Evolutionary conservation across 129 eudicot species (phyloP).

Genomic region (Apium graveolens): DNA sequence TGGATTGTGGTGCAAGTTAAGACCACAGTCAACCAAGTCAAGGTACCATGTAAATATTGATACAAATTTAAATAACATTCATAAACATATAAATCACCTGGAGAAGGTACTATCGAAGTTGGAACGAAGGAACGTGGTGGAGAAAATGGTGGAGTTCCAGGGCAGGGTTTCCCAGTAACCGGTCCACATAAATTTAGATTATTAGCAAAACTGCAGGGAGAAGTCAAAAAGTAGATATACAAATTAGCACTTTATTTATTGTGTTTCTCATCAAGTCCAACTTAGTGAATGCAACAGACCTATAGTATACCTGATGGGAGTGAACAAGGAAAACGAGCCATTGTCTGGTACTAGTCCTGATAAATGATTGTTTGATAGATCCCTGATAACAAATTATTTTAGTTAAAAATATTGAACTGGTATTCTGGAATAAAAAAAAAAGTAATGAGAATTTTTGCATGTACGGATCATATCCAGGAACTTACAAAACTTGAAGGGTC

Average conservation of each 20-base stretch:
- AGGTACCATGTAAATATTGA: background rate
- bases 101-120: constrained; percentile 43
- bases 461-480: background rate
- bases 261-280: background rate
- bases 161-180: constrained; percentile 85
- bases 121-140: constrained; percentile 92
- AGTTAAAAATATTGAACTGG: background rate
- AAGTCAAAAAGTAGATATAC: background rate
- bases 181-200: constrained; percentile 85
- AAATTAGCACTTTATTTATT: background rate
- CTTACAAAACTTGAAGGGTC: constrained; percentile 86
- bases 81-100: constrained; percentile 33
- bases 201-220: constrained; percentile 67
- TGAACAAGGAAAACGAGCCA: constrained; percentile 85
- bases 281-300: background rate
- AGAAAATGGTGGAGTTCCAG: constrained; percentile 94
- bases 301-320: constrained; percentile 72
- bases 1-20: background rate
- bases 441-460: background rate
- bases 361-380: constrained; percentile 77
- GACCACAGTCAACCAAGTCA: background rate
- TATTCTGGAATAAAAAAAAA: background rate
- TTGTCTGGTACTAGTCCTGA: constrained; percentile 92
- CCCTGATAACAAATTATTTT: constrained; percentile 31
- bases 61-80: background rate